A percentile compares a stretch with the other conserved stretches of the same genome.
Conservation (phyloP, 164 flowering plant species). For the Protea cynaroides region DNA sequence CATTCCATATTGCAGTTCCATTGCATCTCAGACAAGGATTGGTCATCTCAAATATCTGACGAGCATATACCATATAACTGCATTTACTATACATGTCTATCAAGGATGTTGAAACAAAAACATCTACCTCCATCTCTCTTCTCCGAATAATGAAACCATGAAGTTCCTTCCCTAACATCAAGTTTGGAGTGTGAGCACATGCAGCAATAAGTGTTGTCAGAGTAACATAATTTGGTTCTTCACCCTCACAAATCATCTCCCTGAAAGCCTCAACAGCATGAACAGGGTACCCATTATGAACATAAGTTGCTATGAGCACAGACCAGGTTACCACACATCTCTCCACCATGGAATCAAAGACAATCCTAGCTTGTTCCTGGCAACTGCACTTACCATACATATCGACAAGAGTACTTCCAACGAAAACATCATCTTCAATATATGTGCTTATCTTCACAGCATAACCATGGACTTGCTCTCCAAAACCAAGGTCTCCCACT, state of each 20-base stretch:
- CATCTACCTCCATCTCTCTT: slow-evolving; percentile 9
- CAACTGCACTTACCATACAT: slow-evolving; percentile 18
- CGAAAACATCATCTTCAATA: slow-evolving; percentile 16
- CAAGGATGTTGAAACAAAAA: slow-evolving; percentile 20
- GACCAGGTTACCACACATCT: slow-evolving; percentile 31
- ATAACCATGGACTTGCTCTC: slow-evolving; percentile 22
- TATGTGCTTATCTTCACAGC: slow-evolving; percentile 18
- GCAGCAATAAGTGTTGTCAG: slow-evolving; percentile 19
- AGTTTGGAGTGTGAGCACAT: slow-evolving; percentile 14
- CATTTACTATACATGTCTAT: slow-evolving; percentile 29
- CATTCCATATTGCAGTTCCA: slow-evolving; percentile 20
- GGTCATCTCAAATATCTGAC: slow-evolving; percentile 13
- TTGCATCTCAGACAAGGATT: background rate
- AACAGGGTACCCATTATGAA: slow-evolving; percentile 10
- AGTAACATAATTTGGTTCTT: slow-evolving; percentile 22
- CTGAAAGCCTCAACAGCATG: slow-evolving; percentile 19
- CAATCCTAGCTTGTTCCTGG: slow-evolving; percentile 11
- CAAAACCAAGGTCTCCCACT: slow-evolving; percentile 13
- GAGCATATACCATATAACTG: slow-evolving; percentile 16
- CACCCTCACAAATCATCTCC: slow-evolving; percentile 15
- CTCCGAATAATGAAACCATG: slow-evolving; percentile 20
- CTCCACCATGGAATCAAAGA: slow-evolving; percentile 21
- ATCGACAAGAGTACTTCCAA: slow-evolving; percentile 23
- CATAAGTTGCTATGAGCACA: slow-evolving; percentile 13
- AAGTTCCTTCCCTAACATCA: slow-evolving; percentile 21